A percentile compares a stretch with the other conserved stretches of the same genome.
Evolutionary conservation across 1,139 yeast species (phyloP).

Genomic region (Debaryomyces robertsiae): DNA sequence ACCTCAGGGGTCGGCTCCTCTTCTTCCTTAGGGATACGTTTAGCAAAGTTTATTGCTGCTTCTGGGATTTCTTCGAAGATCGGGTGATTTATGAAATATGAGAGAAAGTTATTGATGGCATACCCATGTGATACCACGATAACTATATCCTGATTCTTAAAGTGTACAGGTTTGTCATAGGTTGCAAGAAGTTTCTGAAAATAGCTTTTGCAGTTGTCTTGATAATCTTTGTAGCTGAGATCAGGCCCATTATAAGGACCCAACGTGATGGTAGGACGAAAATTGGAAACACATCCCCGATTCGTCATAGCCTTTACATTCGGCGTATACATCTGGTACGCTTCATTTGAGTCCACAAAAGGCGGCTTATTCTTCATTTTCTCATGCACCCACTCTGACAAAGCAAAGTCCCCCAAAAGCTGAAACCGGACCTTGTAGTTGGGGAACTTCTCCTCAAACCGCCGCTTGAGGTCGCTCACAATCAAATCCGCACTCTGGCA

Average conservation of each 20-base stretch:
- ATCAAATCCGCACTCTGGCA: constrained; percentile 49
- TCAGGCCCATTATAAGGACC: constrained; percentile 53
- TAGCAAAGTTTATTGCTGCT: constrained; percentile 41
- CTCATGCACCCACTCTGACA: constrained; percentile 53
- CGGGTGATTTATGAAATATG: constrained; percentile 48
- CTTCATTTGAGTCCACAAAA: constrained; percentile 47
- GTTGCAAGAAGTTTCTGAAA: constrained; percentile 48
- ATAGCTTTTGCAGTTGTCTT: constrained; percentile 42
- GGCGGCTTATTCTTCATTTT: constrained; percentile 49
- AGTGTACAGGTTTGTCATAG: constrained; percentile 42
- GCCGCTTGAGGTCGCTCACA: constrained; percentile 32
- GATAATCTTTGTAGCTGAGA: constrained; percentile 45
- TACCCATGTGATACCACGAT: constrained; percentile 49
- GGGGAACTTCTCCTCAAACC: constrained; percentile 29
- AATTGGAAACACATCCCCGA: constrained; percentile 40
- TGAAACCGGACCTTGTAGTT: constrained; percentile 41
- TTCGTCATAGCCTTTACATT: constrained; percentile 42
- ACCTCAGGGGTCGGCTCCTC: constrained; percentile 17
- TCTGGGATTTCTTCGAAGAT: constrained; percentile 51
- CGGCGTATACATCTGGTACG: constrained; percentile 52
- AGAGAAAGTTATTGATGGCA: constrained; percentile 42
- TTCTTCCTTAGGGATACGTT: constrained; percentile 20
- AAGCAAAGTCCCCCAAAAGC: constrained; percentile 49
- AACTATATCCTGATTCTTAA: constrained; percentile 39
- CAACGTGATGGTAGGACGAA: constrained; percentile 48